Base-by-base conservation (phyloP, 306 rosid genomes). In the Rosa lucieae region DNA sequence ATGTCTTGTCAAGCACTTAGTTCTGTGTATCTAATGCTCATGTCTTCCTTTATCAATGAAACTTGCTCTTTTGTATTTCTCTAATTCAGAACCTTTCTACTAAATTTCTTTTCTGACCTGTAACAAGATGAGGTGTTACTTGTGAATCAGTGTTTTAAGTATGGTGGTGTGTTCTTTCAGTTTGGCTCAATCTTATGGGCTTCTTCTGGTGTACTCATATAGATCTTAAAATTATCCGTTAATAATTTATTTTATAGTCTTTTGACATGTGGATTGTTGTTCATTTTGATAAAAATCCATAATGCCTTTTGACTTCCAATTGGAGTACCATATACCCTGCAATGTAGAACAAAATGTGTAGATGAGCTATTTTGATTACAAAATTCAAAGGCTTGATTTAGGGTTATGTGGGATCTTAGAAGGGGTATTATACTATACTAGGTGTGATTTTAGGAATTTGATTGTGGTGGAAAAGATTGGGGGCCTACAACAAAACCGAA, bases 1-100 rank as follows among this genome's bases (percentile, higher is more conserved):
- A 81, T 29, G 55, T 67, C 82, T 6, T 69, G 44, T 48, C 47
- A 66, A n/a, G 32, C 75, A 48, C 75, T 15, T 49, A 49, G 12
- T 35, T 66, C 51, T 67, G 21, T 46, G 52, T 65, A 62, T 59
- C 44, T 5, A 58, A 46, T 18, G 44, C 15, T 40, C 26, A 23
- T 49, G 65, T 18, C 1, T 77, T 66, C 13, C 20, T 48, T 77
- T 47, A 26, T 20, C 6, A 17, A 52, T 55, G 72, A 71, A 71
- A 5, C 18, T 43, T 15, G 11, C 15, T 62, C 21, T n/a, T 14
- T 72, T 78, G 18, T 23, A 29, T 1, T 3, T 67, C 40, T 67
- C 43, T 37, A 67, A 53, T 55, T 37, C 42, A 13, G 17, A 39
- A 53, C 51, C 11, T 18, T 37, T 53, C 49, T 55, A 21, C 48